Evolutionary conservation across 1,139 yeast species (phyloP).

Genomic region (Blastobotrys buckinghamii): DNA sequence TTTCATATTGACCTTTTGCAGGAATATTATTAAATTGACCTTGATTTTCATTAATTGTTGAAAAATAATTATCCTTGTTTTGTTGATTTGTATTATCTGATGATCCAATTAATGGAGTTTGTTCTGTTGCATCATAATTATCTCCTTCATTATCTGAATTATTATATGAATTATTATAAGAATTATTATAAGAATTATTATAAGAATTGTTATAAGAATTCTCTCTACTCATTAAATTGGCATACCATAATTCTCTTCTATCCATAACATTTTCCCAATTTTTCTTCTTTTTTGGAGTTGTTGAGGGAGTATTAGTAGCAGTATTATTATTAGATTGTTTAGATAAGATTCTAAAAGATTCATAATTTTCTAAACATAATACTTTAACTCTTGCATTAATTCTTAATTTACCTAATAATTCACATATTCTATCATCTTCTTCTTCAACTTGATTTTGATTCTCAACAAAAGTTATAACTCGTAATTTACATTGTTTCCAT

Average conservation of each 20-base stretch:
- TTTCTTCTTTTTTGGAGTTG: conserved; percentile 39
- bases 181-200: no score
- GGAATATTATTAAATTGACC: conserved; percentile 69
- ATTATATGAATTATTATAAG: no score
- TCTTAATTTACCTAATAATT: conserved; percentile 65
- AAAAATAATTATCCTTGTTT: not conserved
- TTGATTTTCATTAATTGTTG: conserved; percentile 1
- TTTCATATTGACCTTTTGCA: conserved; percentile 83
- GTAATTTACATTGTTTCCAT: conserved; percentile 66
- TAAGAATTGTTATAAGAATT: no score
- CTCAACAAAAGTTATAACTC: conserved; percentile 82
- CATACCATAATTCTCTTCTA: conserved; percentile 36
- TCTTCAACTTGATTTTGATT: conserved; percentile 39
- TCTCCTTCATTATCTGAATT: no score
- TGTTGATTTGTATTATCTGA: not conserved
- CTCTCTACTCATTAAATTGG: not conserved
- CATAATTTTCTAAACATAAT: conserved; percentile 45
- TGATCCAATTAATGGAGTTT: not conserved
- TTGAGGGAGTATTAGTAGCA: conserved; percentile 30
- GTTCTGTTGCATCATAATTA: not conserved
- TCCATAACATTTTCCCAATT: conserved; percentile 66
- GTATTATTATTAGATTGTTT: conserved; percentile 45
- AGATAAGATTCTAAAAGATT: not conserved
- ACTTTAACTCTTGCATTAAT: conserved; percentile 76
- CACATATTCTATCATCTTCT: conserved; percentile 57